A percentile compares a stretch with the other conserved stretches of the same genome.
Evolutionary conservation across 2,329 filamentous ascomycete species (phyloP).

Genomic region (Trichoderma afroharzianum): DNA sequence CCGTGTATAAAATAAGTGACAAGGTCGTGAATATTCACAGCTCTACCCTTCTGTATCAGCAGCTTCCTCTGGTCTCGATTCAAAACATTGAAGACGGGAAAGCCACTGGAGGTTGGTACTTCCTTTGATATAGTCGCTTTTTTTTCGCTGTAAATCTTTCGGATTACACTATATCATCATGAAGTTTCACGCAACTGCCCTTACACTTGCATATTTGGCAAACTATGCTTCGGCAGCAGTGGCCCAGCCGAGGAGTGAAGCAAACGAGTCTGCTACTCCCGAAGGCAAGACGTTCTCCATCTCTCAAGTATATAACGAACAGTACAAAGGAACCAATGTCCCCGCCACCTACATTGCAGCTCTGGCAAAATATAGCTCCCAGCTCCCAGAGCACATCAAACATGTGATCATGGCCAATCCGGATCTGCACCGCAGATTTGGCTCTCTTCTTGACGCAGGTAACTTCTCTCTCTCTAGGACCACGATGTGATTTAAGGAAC

Average conservation of each 20-base stretch:
- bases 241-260: neutral
- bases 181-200: conserved; percentile 7
- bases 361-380: conserved; percentile 36
- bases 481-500: neutral
- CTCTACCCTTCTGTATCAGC: neutral
- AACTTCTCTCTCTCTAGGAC: neutral
- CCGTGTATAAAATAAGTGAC: neutral
- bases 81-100: neutral
- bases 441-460: conserved; percentile 14
- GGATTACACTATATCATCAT: conserved; percentile 10
- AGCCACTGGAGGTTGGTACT: neutral
- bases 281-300: conserved; percentile 27
- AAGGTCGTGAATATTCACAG: neutral
- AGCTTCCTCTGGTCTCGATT: neutral
- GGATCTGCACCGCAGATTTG: conserved; percentile 26
- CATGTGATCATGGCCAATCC: conserved; percentile 25
- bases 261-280: neutral
- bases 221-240: conserved; percentile 9
- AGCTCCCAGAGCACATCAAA: conserved; percentile 28
- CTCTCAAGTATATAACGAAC: conserved; percentile 33
- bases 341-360: conserved; percentile 30
- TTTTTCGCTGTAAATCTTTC: neutral
- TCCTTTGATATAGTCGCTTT: neutral
- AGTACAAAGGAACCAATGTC: conserved; percentile 33
- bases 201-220: conserved; percentile 5